phyloP scores from a whole-genome alignment of 2,329 filamentous ascomycete species.

The Parascedosporium putredinis region DNA sequence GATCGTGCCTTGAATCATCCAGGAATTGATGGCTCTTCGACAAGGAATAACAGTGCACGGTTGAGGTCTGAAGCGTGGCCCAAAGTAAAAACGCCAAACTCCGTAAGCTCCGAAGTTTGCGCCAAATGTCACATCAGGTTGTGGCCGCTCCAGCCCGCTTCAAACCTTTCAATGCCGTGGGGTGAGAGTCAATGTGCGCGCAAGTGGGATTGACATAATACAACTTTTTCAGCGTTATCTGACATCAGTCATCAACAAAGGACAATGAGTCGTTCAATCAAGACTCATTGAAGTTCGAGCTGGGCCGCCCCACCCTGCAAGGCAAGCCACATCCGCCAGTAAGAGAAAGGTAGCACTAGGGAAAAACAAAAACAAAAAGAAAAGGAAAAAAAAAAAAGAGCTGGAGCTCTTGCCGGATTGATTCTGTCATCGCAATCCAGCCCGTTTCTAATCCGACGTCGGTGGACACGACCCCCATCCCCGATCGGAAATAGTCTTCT shows the following conservation, averaged over 20 bases:
- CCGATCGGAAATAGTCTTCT: neutral
- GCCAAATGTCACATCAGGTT: too few relatives aligned
- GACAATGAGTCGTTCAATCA: too few relatives aligned
- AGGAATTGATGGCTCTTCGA: too few relatives aligned
- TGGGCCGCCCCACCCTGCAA: too few relatives aligned
- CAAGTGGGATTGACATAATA: too few relatives aligned
- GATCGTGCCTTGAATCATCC: neutral
- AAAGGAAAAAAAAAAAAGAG: neutral
- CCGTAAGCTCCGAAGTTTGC: neutral
- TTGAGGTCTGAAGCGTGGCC: neutral
- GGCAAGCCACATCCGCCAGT: too few relatives aligned
- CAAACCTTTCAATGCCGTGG: neutral
- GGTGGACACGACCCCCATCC: neutral
- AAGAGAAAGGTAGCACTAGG: too few relatives aligned
- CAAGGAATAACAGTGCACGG: too few relatives aligned
- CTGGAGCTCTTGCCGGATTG: neutral
- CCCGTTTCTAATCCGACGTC: neutral
- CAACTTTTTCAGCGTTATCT: too few relatives aligned
- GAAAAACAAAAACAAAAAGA: neutral
- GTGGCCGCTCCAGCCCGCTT: neutral
- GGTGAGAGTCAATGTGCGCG: neutral
- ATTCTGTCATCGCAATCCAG: neutral
- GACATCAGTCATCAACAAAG: too few relatives aligned
- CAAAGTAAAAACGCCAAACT: slow-evolving; percentile 2
- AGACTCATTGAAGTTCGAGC: too few relatives aligned